Evolutionary conservation across 169 alveolate genomes (phyloP), one percentile per base, ranked within the genome.

Genomic region (Plasmodium chabaudi): DNA sequence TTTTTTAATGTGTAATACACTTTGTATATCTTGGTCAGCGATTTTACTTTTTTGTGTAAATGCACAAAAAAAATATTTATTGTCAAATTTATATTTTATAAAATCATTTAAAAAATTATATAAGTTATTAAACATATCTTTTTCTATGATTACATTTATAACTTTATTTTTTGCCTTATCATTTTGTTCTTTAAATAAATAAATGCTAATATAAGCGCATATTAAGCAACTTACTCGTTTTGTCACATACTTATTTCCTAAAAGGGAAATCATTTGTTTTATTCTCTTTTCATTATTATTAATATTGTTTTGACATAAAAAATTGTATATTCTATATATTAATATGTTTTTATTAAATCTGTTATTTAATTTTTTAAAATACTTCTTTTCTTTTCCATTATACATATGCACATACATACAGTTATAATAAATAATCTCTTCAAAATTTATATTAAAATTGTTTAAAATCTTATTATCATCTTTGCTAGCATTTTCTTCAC

Each of bases 131-230:
- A 77, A 77, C 13, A 77, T 55, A n/a, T 77, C 46, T 19, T 57
- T 25, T 44, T 49, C 53, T 42, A 77, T 63, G 64, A 77, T 53
- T 15, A 49, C 5, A 7, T 57, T 49, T 19, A 77, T 53, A 9
- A 77, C 15, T 46, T 63, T 51, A 12, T 13, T 75, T 57, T 77
- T 77, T 17, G 51, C 65, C 23, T 64, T 25, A 23, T 77, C 88
- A 21, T 63, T 56, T 13, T 65, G 63, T 42, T 15, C 23, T 44
- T 63, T 46, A 23, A 19, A 64, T 25, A 77, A 57, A 59, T 77
- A 77, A n/a, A 77, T 46, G 63, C 71, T 56, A 46, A 77, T 64
- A n/a, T 77, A 77, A 9, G 63, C 88, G 44, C 88, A 77, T 17
- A 77, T 77, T 27, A 77, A 56, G 15, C 88, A 77, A 15, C 46